Percentiles rank a stretch among this genome's conserved stretches.
Conservation (phyloP, 1,284 basidiomycete species). For the Thecaphora frezii region DNA sequence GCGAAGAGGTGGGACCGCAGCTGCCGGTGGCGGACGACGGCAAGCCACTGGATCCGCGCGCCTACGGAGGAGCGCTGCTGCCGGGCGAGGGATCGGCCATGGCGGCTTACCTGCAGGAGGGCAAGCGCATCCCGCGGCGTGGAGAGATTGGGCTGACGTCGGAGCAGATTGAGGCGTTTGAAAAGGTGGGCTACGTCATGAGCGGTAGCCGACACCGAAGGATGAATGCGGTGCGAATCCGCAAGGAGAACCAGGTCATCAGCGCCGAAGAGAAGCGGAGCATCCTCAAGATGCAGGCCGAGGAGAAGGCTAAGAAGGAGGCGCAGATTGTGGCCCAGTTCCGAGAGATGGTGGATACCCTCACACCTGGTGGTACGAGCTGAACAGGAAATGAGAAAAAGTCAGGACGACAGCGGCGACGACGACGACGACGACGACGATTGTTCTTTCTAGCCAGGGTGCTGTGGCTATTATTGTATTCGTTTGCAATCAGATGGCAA, state of each 20-base stretch:
- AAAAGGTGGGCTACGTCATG: conserved; percentile 95
- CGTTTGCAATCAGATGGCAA: too few species aligned
- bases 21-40: conserved; percentile 22
- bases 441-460: too few species aligned
- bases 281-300: conserved; percentile 86
- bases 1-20: conserved; percentile 15
- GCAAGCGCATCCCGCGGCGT: conserved; percentile 90
- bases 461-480: too few species aligned
- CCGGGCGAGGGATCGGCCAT: conserved; percentile 95
- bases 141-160: conserved; percentile 93
- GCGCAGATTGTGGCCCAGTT: conserved; percentile 62
- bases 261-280: conserved; percentile 90
- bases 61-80: conserved; percentile 77
- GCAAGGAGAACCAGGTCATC: conserved; percentile 98
- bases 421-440: too few species aligned
- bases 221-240: conserved; percentile 93
- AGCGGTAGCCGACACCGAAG: conserved; percentile 78
- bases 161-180: conserved; percentile 81
- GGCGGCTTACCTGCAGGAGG: conserved; percentile 89
- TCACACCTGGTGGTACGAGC: conserved; percentile 2
- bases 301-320: conserved; percentile 88
- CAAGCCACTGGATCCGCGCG: conserved; percentile 22
- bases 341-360: conserved; percentile 47
- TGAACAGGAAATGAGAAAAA: not conserved
- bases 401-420: not conserved